Conservation (phyloP, 139 green algal genomes). For the Helicosporidium sp. region DNA sequence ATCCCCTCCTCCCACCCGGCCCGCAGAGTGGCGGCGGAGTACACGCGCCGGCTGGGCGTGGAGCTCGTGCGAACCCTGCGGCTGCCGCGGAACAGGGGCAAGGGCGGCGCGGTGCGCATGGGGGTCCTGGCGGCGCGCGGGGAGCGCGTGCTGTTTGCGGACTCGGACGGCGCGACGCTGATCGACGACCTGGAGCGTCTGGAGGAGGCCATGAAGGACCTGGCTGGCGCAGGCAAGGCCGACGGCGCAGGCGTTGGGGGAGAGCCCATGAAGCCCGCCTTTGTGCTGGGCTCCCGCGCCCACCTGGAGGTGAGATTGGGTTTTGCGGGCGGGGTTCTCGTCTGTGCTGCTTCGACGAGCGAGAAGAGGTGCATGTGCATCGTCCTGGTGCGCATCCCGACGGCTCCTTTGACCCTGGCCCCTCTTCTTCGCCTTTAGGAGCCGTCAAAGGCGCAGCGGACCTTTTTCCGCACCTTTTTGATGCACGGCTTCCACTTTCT, state of each 20-base stretch:
- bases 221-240: no score
- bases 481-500: conserved; percentile 77
- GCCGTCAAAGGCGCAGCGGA: conserved; percentile 35
- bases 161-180: conserved; percentile 70
- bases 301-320: conserved; percentile 47
- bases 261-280: no score
- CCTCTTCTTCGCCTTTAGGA: conserved; percentile 5
- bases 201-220: no score
- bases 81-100: conserved; percentile 60
- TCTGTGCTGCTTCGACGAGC: no score
- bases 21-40: conserved; percentile 29
- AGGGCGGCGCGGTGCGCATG: conserved; percentile 38
- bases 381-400: no score
- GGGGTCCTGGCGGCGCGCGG: conserved; percentile 53
- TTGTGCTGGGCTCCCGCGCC: conserved; percentile 38
- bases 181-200: conserved; percentile 67
- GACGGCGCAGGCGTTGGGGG: no score
- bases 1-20: background rate
- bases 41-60: conserved; percentile 39
- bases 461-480: conserved; percentile 55
- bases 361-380: no score
- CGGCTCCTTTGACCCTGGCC: background rate
- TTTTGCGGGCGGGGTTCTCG: no score
- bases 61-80: conserved; percentile 64
- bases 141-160: conserved; percentile 63